Evolutionary conservation across 2,329 filamentous ascomycete genomes (phyloP).

Genomic region (Exophiala alcalophila): DNA sequence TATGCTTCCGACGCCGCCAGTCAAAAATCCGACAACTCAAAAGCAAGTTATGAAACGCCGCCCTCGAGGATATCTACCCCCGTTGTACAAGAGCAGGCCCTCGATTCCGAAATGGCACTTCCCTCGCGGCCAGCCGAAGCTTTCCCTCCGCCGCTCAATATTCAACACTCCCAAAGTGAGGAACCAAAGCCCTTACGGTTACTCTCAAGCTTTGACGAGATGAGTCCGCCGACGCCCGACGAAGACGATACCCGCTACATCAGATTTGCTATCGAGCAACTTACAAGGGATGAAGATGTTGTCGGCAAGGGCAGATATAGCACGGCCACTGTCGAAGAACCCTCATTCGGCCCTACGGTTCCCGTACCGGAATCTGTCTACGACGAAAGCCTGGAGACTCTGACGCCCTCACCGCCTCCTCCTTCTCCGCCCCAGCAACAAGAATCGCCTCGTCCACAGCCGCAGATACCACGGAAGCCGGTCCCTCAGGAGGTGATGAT

Average conservation of each 20-base stretch:
- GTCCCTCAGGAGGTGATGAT: slow-evolving; percentile 31
- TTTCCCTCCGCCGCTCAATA: slow-evolving; percentile 26
- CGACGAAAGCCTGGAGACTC: slow-evolving; percentile 1
- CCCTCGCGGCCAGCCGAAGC: slow-evolving; percentile 22
- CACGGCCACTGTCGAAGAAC: slow-evolving; percentile 33
- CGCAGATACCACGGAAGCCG: slow-evolving; percentile 18
- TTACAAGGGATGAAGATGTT: slow-evolving; percentile 71
- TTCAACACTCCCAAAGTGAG: slow-evolving; percentile 20
- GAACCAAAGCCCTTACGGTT: slow-evolving; percentile 32
- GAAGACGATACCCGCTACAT: slow-evolving; percentile 85
- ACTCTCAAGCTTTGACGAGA: slow-evolving; percentile 33
- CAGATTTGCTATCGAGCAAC: slow-evolving; percentile 81
- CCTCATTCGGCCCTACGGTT: slow-evolving; percentile 2
- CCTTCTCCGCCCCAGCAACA: slow-evolving; percentile 15
- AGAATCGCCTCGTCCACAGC: slow-evolving; percentile 10
- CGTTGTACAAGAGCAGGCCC: slow-evolving; percentile 13
- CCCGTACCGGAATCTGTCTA: slow-evolving; percentile 1
- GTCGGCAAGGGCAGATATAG: slow-evolving; percentile 53
- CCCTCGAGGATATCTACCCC: slow-evolving; percentile 37
- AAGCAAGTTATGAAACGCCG: slow-evolving; percentile 45
- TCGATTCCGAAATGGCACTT: slow-evolving; percentile 31
- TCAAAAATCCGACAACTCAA: slow-evolving; percentile 37
- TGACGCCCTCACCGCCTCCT: slow-evolving; percentile 20
- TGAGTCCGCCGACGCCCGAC: slow-evolving; percentile 63
- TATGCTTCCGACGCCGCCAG: slow-evolving; percentile 38